Evolutionary conservation across 345 rosid species (phyloP).

Genomic region (Syzygium aqueum): DNA sequence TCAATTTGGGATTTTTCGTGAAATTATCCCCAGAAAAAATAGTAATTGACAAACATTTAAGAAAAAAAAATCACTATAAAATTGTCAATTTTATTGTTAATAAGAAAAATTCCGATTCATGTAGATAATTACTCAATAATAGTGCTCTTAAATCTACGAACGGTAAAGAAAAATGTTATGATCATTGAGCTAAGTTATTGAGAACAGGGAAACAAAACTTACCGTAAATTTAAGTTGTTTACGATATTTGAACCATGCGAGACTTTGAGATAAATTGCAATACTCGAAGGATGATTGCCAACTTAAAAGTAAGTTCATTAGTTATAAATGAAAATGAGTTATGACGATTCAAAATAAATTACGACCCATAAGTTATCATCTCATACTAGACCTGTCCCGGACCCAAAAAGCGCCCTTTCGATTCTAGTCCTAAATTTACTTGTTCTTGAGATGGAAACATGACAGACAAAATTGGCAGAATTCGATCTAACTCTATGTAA

Average conservation of each 20-base stretch:
- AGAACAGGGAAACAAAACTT: not conserved
- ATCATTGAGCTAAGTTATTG: not conserved
- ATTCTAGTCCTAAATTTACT: not conserved
- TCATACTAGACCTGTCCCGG: rapidly evolving
- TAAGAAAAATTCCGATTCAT: not conserved
- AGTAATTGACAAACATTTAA: not conserved
- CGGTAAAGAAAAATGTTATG: not conserved
- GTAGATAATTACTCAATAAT: not conserved
- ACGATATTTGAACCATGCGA: not conserved
- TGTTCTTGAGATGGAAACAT: rapidly evolving
- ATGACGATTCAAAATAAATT: not conserved
- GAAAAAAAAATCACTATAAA: not conserved
- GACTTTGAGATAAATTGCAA: not conserved
- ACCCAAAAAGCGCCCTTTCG: not conserved
- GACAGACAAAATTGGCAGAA: not conserved
- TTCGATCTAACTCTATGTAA: not conserved
- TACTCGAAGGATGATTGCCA: not conserved
- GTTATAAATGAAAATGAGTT: no score
- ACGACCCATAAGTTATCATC: not conserved
- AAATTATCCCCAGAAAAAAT: no score
- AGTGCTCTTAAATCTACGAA: not conserved
- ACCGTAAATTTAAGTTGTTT: not conserved
- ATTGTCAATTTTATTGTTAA: not conserved
- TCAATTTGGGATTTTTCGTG: no score
- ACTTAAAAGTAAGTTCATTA: not conserved